phyloP scores from a whole-genome alignment of 352 stramenopile species.

The Pythium volutum region DNA sequence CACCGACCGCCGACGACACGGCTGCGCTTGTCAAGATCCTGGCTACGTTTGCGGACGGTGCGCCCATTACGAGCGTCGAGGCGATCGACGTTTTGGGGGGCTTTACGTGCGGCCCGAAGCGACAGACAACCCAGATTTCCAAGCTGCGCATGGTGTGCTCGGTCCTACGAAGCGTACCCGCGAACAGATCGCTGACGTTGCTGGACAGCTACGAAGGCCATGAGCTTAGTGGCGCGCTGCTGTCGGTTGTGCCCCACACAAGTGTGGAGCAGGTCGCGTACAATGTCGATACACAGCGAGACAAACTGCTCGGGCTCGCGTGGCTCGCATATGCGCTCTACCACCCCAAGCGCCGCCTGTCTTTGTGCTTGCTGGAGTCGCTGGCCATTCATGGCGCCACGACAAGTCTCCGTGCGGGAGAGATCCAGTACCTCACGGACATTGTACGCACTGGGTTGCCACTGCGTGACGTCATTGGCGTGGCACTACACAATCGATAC shows the following conservation, averaged over 20 bases:
- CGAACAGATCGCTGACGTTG: neutral
- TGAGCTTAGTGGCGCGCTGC: too few species aligned
- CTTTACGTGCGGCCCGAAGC: too few species aligned
- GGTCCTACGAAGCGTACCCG: neutral
- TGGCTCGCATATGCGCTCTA: constrained; percentile 9
- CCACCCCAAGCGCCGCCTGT: constrained; percentile 5
- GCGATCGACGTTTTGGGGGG: neutral
- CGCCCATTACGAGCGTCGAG: neutral
- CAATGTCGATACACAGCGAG: neutral
- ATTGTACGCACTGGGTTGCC: neutral
- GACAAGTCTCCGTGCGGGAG: too few species aligned
- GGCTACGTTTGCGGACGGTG: neutral
- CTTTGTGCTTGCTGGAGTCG: neutral
- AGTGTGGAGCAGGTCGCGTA: neutral
- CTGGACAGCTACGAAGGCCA: too few species aligned
- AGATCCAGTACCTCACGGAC: neutral
- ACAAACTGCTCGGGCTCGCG: constrained; percentile 1
- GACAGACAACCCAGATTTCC: too few species aligned
- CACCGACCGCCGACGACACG: too few species aligned
- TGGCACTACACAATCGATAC: neutral
- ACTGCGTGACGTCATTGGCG: constrained; percentile 2
- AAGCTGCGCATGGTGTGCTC: neutral
- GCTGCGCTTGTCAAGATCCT: neutral
- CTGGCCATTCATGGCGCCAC: too few species aligned
- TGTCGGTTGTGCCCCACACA: neutral